A percentile compares a stretch with the other conserved stretches of the same genome.
Evolutionary conservation across 768 basidiomycete genomes (phyloP).

Genomic region (Tubosaeta brunneosetosa): DNA sequence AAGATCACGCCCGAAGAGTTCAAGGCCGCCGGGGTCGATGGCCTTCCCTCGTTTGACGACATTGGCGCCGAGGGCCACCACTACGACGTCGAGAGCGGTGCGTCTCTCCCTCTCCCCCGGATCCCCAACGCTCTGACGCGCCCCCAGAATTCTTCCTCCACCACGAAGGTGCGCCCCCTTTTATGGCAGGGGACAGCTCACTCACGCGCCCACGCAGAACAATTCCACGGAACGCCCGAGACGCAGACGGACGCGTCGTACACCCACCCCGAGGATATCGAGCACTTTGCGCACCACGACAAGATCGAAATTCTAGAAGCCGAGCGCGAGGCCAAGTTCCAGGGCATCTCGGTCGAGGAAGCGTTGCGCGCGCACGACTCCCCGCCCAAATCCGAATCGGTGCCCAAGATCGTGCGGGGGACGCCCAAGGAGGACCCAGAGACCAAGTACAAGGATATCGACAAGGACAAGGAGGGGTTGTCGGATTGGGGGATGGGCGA

Average conservation of each 20-base stretch:
- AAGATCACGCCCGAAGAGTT: constrained; percentile 68
- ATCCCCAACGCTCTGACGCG: constrained; percentile 1
- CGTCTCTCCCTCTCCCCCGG: constrained; percentile 23
- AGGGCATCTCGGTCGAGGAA: constrained; percentile 77
- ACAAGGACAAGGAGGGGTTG: constrained; percentile 46
- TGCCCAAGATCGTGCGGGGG: constrained; percentile 52
- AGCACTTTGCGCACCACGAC: constrained; percentile 90
- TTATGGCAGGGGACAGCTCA: not conserved
- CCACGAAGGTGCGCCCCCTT: constrained; percentile 70
- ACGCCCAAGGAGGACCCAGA: constrained; percentile 65
- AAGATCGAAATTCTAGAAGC: constrained; percentile 80
- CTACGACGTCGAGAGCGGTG: constrained; percentile 87
- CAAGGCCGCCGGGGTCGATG: constrained; percentile 62
- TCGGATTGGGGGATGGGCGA: constrained; percentile 71
- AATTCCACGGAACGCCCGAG: constrained; percentile 93
- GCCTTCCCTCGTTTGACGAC: constrained; percentile 76
- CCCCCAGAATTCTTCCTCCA: constrained; percentile 85
- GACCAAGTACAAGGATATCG: constrained; percentile 54
- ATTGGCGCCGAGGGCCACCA: constrained; percentile 91
- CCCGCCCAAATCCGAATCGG: constrained; percentile 23
- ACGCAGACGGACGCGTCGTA: constrained; percentile 97
- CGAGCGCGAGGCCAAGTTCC: constrained; percentile 76
- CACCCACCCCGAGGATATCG: constrained; percentile 86
- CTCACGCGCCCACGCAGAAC: constrained; percentile 42
- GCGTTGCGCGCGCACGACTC: constrained; percentile 52